A percentile compares a stretch with the other conserved stretches of the same genome.
These are phyloP conservation scores for Apiotrichum gracile DNA, from an alignment of 1,284 basidiomycete species.

Conservation along the genomic window DNA sequence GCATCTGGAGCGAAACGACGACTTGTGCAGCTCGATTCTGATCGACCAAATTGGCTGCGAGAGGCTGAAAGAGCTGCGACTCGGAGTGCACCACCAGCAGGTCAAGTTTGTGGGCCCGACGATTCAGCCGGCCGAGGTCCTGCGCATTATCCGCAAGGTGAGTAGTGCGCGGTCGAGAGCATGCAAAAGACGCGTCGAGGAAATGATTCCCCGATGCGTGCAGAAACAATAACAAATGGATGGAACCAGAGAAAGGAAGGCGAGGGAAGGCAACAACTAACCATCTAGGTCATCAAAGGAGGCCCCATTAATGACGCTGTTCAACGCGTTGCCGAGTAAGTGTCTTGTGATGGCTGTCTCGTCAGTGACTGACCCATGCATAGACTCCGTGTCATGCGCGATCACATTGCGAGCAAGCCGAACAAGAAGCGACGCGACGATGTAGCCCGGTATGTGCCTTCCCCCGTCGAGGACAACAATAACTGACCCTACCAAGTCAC, in stretches of 20 bases:
- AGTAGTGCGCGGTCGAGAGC: too few species aligned
- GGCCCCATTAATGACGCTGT: not conserved
- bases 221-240: too few species aligned
- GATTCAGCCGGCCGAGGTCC: conserved; percentile 34
- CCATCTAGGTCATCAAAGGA: not conserved
- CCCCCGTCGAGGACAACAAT: too few species aligned
- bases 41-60: conserved; percentile 43
- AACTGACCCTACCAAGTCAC: conserved; percentile 23
- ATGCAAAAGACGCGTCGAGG: too few species aligned
- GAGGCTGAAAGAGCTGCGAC: conserved; percentile 21
- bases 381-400: conserved; percentile 34
- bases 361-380: not conserved
- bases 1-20: conserved; percentile 44
- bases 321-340: not conserved
- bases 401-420: conserved; percentile 30
- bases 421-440: conserved; percentile 17
- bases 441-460: not conserved
- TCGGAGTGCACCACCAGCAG: conserved; percentile 46
- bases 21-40: conserved; percentile 43
- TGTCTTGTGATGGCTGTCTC: too few species aligned
- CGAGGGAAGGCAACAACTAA: conserved; percentile 19
- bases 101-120: conserved; percentile 38
- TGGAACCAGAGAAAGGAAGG: too few species aligned
- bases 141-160: conserved; percentile 35
- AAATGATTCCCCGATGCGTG: too few species aligned